Evolutionary conservation across 1,284 basidiomycete genomes (phyloP), one percentile per base, ranked within the genome.

Genomic region (Fomitopsis betulina): DNA sequence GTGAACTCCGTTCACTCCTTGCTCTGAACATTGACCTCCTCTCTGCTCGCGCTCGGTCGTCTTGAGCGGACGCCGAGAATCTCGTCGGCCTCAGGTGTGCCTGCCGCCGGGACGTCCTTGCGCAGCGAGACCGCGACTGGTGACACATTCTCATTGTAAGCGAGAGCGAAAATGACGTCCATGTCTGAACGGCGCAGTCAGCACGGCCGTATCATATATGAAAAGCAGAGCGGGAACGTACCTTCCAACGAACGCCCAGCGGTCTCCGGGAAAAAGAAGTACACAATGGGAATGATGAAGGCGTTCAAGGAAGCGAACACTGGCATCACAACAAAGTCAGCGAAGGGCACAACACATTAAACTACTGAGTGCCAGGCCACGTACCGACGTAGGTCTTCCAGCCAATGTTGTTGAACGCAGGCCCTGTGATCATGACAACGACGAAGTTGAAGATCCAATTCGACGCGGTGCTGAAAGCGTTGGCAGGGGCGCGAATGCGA

Each of bases 361-460:
- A 32, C n/a, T n/a, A n/a, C n/a, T n/a, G n/a, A 2, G 8, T 2
- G 2, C 7, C 15, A 21, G 4, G 10, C 5, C 19, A 65, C 68
- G 58, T 49, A 83, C 82, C 79, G 42, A 85, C 84, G 66, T 88
- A 87, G 1, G 85, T 86, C 38, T 77, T 72, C 79, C 82, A 87
- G 47, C 74, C 74, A 51, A 89, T 87, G 62, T 81, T 80, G 62
- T 78, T 76, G 67, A 89, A 89, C 1, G 85, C 78, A 0, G 85
- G 82, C 0, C 86, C 84, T 2, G 85, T 84, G 65, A 86, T 76
- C 82, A 87, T 86, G 27, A 88, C 86, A 21, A 85, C 81, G 66
- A 84, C 67, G 66, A 85, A 85, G 68, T 85, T 86, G 68, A 85
- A 86, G 5, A 79, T 80, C 85, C 83, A 88, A 64, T 85, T 88